Conservation (phyloP, 257 asterid species). For the Ligustrum vulgare region DNA sequence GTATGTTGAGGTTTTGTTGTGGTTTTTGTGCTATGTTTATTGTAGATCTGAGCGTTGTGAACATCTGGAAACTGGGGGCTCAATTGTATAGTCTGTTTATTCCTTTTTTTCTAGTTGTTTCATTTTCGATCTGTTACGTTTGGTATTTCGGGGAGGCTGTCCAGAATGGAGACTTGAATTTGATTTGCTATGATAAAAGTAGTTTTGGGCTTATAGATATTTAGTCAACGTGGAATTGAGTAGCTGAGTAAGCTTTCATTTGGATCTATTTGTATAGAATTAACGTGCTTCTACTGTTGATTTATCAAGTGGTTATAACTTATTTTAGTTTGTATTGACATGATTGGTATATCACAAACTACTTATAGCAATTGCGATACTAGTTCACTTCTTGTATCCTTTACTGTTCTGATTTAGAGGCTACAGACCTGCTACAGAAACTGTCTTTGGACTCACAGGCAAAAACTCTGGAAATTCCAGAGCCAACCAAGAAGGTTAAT, state of each 20-base stretch:
- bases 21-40: background rate
- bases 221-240: background rate
- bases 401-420: slow-evolving; percentile 45
- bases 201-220: slow-evolving; percentile 28
- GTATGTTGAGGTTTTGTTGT: background rate
- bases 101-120: background rate
- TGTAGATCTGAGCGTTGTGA: background rate
- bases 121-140: background rate
- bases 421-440: slow-evolving; percentile 64
- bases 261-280: background rate
- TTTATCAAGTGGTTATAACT: background rate
- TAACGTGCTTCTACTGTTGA: background rate
- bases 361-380: background rate
- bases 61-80: background rate
- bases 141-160: background rate
- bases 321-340: background rate
- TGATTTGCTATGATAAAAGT: background rate
- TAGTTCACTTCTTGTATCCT: slow-evolving; percentile 32
- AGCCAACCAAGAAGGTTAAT: slow-evolving; percentile 51
- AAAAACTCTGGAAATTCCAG: slow-evolving; percentile 44
- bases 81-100: background rate
- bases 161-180: background rate
- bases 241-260: background rate
- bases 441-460: slow-evolving; percentile 57
- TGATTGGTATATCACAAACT: background rate